Evolutionary conservation across 2,329 filamentous ascomycete genomes (phyloP).

Genomic region (Penicillium sp.): DNA sequence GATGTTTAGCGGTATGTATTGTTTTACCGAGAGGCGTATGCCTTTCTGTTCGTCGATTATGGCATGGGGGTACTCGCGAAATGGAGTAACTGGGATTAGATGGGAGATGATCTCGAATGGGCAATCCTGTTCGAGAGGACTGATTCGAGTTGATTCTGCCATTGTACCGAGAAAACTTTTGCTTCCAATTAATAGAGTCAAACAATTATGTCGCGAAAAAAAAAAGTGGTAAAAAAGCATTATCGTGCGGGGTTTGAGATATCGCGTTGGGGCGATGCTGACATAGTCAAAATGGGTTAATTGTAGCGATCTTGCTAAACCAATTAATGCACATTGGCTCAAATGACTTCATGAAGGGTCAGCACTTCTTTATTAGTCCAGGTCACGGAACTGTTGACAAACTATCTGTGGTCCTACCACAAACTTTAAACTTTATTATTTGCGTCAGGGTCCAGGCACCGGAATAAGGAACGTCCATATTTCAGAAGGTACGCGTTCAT

Average conservation of each 20-base stretch:
- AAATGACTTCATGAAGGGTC: no score
- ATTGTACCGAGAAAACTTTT: neutral
- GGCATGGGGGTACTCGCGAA: constrained; percentile 2
- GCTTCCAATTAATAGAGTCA: no score
- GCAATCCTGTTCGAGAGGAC: neutral
- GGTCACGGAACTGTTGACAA: no score
- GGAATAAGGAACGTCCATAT: neutral
- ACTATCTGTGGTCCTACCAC: neutral
- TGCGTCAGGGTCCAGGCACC: neutral
- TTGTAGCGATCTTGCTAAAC: no score
- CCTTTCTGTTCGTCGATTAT: constrained; percentile 3
- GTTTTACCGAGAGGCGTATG: neutral
- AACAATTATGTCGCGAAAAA: no score
- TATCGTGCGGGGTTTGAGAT: no score
- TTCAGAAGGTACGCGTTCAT: no score
- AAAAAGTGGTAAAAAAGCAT: no score
- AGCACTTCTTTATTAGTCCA: no score
- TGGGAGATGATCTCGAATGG: constrained; percentile 3
- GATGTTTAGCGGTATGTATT: neutral
- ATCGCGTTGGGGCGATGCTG: no score
- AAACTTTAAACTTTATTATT: neutral
- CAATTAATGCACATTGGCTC: no score
- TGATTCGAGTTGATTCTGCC: neutral
- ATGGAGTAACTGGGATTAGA: neutral
- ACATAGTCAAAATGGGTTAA: no score